phyloP scores from a whole-genome alignment of 768 basidiomycete species.

The Astraeus odoratus region DNA sequence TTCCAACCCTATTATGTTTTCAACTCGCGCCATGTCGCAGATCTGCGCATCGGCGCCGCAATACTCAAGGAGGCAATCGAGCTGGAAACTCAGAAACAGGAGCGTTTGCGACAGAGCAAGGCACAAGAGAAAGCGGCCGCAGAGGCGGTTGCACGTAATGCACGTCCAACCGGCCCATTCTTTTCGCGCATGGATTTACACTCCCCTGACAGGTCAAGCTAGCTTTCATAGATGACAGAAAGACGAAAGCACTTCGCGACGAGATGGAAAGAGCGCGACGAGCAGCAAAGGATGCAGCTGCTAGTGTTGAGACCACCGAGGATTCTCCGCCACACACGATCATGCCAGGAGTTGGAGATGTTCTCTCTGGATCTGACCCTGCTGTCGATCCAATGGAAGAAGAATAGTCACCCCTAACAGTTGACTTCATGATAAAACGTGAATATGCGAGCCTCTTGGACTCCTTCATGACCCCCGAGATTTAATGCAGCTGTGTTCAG shows the following conservation, averaged over 20 bases:
- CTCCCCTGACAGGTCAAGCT: constrained; percentile 55
- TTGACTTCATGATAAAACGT: too few relatives aligned
- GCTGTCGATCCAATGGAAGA: constrained; percentile 4
- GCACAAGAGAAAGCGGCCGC: constrained; percentile 54
- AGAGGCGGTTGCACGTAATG: constrained; percentile 51
- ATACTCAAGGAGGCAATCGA: constrained; percentile 60
- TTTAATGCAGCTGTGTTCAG: constrained; percentile 1
- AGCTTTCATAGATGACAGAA: constrained; percentile 75
- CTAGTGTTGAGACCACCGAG: too few relatives aligned
- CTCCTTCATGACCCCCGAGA: constrained; percentile 3
- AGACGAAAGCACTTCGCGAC: constrained; percentile 44
- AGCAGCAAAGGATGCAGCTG: constrained; percentile 23
- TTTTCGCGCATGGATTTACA: background rate
- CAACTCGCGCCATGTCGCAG: constrained; percentile 41
- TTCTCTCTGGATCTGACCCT: constrained; percentile 8
- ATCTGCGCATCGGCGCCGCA: constrained; percentile 55
- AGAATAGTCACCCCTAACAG: background rate
- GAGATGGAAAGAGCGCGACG: constrained; percentile 52
- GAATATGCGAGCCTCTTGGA: too few relatives aligned
- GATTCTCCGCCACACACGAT: background rate
- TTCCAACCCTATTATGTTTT: constrained; percentile 74
- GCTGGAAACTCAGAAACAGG: constrained; percentile 42
- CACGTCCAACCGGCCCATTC: constrained; percentile 14
- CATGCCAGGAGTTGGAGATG: constrained; percentile 24
- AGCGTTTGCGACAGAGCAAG: constrained; percentile 40